Conservation (phyloP, 1,284 basidiomycete genomes). For the Ceratobasidium sp. region DNA sequence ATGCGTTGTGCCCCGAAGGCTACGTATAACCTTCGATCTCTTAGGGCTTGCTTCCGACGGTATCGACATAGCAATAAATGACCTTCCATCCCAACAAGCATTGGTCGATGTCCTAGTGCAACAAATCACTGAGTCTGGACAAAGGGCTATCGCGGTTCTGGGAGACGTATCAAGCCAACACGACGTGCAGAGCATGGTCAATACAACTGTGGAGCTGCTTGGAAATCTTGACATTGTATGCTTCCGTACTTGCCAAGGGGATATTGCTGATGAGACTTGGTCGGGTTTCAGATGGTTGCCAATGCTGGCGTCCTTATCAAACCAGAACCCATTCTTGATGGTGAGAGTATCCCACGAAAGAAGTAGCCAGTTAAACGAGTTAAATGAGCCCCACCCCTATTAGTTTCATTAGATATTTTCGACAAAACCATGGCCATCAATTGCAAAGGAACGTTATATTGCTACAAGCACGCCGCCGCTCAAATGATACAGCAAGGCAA, state of each 20-base stretch:
- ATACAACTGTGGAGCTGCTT: slow-evolving; percentile 39
- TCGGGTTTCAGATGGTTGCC: slow-evolving; percentile 42
- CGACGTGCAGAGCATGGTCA: slow-evolving; percentile 44
- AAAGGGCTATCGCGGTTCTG: slow-evolving; percentile 43
- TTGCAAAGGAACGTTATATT: slow-evolving; percentile 51
- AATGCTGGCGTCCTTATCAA: no score
- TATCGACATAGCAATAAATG: slow-evolving; percentile 53
- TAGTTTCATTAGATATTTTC: slow-evolving; percentile 9
- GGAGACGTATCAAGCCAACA: slow-evolving; percentile 44
- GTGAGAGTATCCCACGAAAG: no score
- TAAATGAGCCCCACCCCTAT: no score
- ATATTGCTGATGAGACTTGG: background rate
- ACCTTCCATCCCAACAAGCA: slow-evolving; percentile 49
- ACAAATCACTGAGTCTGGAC: slow-evolving; percentile 50
- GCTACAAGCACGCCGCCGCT: slow-evolving; percentile 52
- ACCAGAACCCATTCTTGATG: background rate
- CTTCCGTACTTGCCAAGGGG: no score
- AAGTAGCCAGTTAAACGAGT: no score
- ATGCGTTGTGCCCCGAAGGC: no score
- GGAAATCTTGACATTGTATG: slow-evolving; percentile 46
- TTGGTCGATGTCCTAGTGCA: slow-evolving; percentile 49
- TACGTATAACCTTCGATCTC: background rate
- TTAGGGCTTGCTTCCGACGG: slow-evolving; percentile 53
- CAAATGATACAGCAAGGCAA: slow-evolving; percentile 51
- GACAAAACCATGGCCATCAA: slow-evolving; percentile 48